Evolutionary conservation across 345 rosid species (phyloP).

Genomic region (Pistacia atlantica): DNA sequence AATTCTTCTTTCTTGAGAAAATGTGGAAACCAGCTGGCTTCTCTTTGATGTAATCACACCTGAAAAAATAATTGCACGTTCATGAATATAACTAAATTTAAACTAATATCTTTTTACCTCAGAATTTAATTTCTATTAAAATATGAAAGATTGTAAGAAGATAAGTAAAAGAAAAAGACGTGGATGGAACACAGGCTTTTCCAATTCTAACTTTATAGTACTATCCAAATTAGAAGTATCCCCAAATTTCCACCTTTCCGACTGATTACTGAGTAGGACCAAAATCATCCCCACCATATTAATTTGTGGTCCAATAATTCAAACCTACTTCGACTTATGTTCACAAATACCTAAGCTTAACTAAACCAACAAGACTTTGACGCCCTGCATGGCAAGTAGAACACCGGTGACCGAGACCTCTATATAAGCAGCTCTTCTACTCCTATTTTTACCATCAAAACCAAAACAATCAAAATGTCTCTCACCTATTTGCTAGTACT

Average conservation of each 20-base stretch:
- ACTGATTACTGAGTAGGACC: conserved; percentile 8
- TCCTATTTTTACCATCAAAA: background rate
- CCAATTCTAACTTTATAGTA: too few relatives aligned
- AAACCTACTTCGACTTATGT: background rate
- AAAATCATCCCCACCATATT: background rate
- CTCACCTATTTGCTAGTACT: conserved; percentile 19
- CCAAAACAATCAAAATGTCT: conserved; percentile 21
- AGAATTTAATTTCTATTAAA: too few relatives aligned
- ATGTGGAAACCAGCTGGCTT: too few relatives aligned
- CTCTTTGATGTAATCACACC: too few relatives aligned
- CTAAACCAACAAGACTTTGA: background rate
- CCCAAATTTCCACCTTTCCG: background rate
- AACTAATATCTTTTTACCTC: too few relatives aligned
- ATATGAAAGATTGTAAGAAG: too few relatives aligned
- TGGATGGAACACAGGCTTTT: too few relatives aligned
- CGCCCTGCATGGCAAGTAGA: background rate
- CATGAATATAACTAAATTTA: too few relatives aligned
- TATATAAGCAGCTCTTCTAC: conserved; percentile 13
- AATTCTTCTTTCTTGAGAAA: too few relatives aligned
- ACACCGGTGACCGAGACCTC: background rate
- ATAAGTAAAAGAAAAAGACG: too few relatives aligned
- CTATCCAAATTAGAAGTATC: background rate
- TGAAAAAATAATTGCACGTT: too few relatives aligned
- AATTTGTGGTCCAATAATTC: background rate
- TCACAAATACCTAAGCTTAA: background rate